phyloP scores from a whole-genome alignment of 1,284 basidiomycete species.

The Marasmius tenuissimus region DNA sequence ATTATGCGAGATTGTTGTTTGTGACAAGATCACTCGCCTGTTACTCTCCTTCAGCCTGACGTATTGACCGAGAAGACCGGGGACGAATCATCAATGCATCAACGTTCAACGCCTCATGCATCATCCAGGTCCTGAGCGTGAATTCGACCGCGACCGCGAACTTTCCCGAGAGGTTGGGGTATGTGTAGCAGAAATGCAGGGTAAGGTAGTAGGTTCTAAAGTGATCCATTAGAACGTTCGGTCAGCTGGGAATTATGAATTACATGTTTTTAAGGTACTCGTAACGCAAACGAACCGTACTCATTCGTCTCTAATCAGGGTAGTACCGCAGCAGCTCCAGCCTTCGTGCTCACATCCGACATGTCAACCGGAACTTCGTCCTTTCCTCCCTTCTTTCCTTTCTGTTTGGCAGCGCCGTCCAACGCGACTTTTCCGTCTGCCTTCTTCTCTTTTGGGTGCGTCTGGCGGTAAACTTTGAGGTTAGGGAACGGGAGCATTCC shows the following conservation, averaged over 20 bases:
- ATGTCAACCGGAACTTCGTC: neutral
- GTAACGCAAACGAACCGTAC: neutral
- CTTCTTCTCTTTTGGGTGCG: conserved; percentile 1
- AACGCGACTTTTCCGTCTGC: conserved; percentile 3
- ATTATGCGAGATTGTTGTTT: too few species aligned
- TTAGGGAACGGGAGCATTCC: conserved; percentile 17
- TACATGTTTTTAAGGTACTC: neutral
- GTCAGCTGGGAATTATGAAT: neutral
- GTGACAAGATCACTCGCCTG: too few species aligned
- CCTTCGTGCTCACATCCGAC: conserved; percentile 26
- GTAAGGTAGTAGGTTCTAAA: too few species aligned
- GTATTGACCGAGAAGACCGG: too few species aligned
- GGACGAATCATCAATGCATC: too few species aligned
- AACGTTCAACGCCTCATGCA: too few species aligned
- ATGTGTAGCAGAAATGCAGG: too few species aligned
- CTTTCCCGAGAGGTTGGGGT: too few species aligned
- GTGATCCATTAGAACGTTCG: neutral
- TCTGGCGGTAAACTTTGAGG: conserved; percentile 21
- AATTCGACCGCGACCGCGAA: too few species aligned
- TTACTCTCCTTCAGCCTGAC: too few species aligned
- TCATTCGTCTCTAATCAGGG: conserved; percentile 31
- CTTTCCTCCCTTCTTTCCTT: conserved; percentile 5
- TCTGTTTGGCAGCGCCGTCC: conserved; percentile 1
- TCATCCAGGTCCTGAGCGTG: too few species aligned
- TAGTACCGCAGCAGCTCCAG: conserved; percentile 50